These are phyloP conservation scores for Sonneratia caseolaris DNA, from an alignment of 345 rosid genomes.

Conservation along the genomic window DNA sequence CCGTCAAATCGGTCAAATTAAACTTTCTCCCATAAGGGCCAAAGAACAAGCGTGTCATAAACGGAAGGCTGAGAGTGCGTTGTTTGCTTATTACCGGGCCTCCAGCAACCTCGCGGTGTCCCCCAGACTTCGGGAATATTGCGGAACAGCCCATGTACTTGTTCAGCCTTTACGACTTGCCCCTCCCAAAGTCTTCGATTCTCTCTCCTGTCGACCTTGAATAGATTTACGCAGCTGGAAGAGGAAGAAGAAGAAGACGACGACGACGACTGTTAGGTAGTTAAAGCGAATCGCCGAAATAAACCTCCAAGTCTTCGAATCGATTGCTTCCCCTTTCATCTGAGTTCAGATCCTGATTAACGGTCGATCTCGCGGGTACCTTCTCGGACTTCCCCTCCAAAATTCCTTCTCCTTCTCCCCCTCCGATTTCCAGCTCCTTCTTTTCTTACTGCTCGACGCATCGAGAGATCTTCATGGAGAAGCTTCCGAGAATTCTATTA, in stretches of 20 bases:
- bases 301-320: background rate
- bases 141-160: background rate
- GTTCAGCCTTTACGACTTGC: background rate
- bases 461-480: background rate
- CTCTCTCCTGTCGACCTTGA: background rate
- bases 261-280: conserved; percentile 2
- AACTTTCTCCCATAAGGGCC: too few species aligned
- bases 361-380: background rate
- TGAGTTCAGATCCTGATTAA: background rate
- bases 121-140: background rate
- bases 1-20: too few species aligned
- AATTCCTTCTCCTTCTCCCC: background rate
- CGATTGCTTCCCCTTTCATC: background rate
- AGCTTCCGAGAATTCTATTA: background rate
- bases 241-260: background rate
- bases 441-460: background rate
- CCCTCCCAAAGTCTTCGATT: background rate
- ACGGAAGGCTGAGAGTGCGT: too few species aligned
- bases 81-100: background rate
- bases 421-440: background rate
- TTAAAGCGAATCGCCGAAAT: background rate
- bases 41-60: too few species aligned
- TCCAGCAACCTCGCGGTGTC: background rate
- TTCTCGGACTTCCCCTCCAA: background rate
- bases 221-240: background rate